phyloP scores from a whole-genome alignment of 768 basidiomycete species.

The Hemileccinum rubropunctum region DNA sequence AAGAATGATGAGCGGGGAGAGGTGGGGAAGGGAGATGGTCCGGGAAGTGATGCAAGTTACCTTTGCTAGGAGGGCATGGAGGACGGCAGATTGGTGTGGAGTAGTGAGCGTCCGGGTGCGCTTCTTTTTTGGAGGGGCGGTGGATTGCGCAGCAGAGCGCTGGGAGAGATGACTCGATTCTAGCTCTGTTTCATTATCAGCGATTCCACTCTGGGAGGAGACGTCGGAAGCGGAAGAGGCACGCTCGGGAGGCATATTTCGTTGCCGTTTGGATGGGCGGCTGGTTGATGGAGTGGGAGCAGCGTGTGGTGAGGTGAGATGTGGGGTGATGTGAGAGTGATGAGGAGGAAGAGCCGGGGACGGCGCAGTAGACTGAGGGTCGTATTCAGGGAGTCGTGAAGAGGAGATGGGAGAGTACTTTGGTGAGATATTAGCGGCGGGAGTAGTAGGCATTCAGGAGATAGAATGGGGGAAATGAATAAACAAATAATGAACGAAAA shows the following conservation, averaged over 20 bases:
- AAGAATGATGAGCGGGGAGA: background rate
- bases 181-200: conserved; percentile 56
- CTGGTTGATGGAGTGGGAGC: too few species aligned
- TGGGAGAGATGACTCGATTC: conserved; percentile 43
- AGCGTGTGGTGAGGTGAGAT: too few species aligned
- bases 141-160: conserved; percentile 28
- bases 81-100: conserved; percentile 84
- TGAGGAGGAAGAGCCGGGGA: too few species aligned
- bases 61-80: conserved; percentile 84
- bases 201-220: conserved; percentile 55
- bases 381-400: too few species aligned
- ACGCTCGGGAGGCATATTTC: conserved; percentile 22
- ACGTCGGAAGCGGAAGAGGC: conserved; percentile 33
- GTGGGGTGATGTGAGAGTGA: too few species aligned
- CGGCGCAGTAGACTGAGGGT: too few species aligned
- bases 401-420: too few species aligned
- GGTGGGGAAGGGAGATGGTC: too few species aligned
- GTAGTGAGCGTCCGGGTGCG: conserved; percentile 87
- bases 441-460: conserved; percentile 25
- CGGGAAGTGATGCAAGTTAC: conserved; percentile 42
- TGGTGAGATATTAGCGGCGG: conserved; percentile 26
- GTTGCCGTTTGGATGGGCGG: too few species aligned
- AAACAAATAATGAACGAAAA: conserved; percentile 31
- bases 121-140: conserved; percentile 49
- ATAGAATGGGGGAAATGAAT: conserved; percentile 14